Base-by-base conservation (phyloP, 2,329 filamentous ascomycete genomes). In the Aspergillus oerlinghausenensis region DNA sequence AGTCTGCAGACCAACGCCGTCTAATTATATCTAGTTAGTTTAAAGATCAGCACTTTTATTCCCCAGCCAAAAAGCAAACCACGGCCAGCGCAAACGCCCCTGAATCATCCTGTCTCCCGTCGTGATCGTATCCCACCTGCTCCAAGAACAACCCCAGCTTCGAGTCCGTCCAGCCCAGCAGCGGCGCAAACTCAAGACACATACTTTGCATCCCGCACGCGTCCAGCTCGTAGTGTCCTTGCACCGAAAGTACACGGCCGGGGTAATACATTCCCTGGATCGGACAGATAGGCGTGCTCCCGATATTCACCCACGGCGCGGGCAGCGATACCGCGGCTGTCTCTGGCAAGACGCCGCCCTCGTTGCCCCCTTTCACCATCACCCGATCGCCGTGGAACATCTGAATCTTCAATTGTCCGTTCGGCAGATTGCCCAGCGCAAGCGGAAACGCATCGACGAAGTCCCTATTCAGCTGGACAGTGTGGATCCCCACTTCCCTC, bases 371-470 rank as follows among this genome's bases (percentile, higher is more conserved):
- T 38, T 38, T 38, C 0, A 65, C 55, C 1, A 66, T 62, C 0
- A 73, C 70, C 2, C 59, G 57, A 21, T 73, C 70, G 3, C 67
- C 63, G 42, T 73, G 70, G n/a, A 85, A 57, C 8, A 72, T 55
- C 50, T 72, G 70, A 19, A 73, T 63, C 4, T 62, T 59, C 49
- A 73, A 63, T 25, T 57, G 56, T 1, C 42, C 23, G 6, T 54
- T 35, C 1, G 54, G 23, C 4, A 52, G 8, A 0, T 7, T 25
- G 0, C 51, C 52, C 0, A 55, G 51, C 0, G 63, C 56, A 23
- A 56, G 55, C 1, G 65, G 59, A 29, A 65, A 65, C 3, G 62
- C 52, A 10, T 55, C 50, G 1, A 54, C 55, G 42, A 72, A 71
- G 5, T 52, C 38, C 4, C 52, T 53, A 3, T 66, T 43, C 0